Percentiles rank a stretch among this genome's conserved stretches.
These are phyloP conservation scores for Paratinospora sagittata DNA, from an alignment of 164 flowering plant species.

Conservation along the genomic window DNA sequence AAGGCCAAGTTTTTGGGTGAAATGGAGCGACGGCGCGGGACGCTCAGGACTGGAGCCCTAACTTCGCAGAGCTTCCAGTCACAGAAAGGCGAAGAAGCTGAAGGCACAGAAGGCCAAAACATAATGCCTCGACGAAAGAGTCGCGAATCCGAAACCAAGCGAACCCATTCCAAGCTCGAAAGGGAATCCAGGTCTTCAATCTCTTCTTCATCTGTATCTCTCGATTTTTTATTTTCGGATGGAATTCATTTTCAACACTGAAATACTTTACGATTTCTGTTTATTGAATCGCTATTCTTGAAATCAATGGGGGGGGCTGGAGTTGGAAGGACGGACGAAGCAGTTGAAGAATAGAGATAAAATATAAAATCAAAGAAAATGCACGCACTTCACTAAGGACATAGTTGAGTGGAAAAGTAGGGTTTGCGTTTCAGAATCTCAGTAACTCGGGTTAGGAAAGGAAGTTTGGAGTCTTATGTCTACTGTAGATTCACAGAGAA, in stretches of 20 bases:
- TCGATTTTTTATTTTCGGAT: not conserved
- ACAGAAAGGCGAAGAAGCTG: not conserved
- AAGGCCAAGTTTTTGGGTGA: too few species aligned
- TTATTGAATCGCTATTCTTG: not conserved
- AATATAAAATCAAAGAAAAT: too few species aligned
- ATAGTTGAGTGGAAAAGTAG: not conserved
- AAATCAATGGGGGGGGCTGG: too few species aligned
- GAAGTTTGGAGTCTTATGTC: not conserved
- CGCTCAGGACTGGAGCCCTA: not conserved
- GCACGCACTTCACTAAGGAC: not conserved
- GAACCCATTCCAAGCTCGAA: slow-evolving; percentile 48
- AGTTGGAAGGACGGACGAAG: too few species aligned
- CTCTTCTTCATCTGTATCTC: not conserved
- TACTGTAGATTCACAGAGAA: too few species aligned
- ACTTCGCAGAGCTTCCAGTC: not conserved
- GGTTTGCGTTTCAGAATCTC: not conserved
- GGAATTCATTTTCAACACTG: not conserved
- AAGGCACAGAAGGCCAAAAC: not conserved
- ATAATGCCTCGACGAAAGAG: slow-evolving; percentile 46
- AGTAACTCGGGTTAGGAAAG: not conserved
- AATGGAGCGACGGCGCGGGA: too few species aligned
- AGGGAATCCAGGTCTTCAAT: slow-evolving; percentile 54
- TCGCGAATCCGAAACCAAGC: slow-evolving; percentile 46
- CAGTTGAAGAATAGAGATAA: too few species aligned
- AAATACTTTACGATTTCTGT: not conserved